These are phyloP conservation scores for Zygoascus flipseniorum DNA, from an alignment of 805 yeast genomes.

Conservation along the genomic window DNA sequence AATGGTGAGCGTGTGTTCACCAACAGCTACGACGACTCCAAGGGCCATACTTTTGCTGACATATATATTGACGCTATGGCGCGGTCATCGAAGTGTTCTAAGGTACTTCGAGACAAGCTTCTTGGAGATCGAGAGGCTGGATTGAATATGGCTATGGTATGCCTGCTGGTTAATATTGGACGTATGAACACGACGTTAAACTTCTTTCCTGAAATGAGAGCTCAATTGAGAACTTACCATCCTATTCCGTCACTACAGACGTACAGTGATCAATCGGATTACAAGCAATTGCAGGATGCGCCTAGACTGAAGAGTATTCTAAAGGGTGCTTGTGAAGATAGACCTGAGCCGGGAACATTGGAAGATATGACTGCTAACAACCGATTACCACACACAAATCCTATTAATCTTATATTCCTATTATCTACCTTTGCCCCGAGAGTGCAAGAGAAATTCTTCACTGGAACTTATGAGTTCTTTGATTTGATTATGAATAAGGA, in stretches of 20 bases:
- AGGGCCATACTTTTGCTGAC: slow-evolving; percentile 69
- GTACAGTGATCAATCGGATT: slow-evolving; percentile 44
- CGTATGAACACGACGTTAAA: slow-evolving; percentile 92
- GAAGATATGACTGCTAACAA: slow-evolving; percentile 36
- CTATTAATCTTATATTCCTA: slow-evolving; percentile 68
- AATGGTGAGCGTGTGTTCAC: slow-evolving; percentile 61
- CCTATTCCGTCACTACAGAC: slow-evolving; percentile 86
- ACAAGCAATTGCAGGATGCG: slow-evolving; percentile 86
- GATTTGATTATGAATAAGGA: slow-evolving; percentile 62
- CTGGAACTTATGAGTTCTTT: slow-evolving; percentile 45
- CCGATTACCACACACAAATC: slow-evolving; percentile 44
- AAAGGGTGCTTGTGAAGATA: slow-evolving; percentile 76
- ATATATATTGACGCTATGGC: slow-evolving; percentile 75
- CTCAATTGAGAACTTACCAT: slow-evolving; percentile 86
- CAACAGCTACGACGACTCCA: slow-evolving; percentile 28
- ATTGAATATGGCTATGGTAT: slow-evolving; percentile 67
- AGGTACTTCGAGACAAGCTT: slow-evolving; percentile 70
- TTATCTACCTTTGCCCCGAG: slow-evolving; percentile 54
- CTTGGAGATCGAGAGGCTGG: slow-evolving; percentile 54
- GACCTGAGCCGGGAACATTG: slow-evolving; percentile 39
- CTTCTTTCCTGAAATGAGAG: slow-evolving; percentile 89
- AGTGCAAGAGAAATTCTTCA: slow-evolving; percentile 36
- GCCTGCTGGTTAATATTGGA: slow-evolving; percentile 83
- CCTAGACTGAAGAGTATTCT: slow-evolving; percentile 85
- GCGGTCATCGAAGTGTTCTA: slow-evolving; percentile 74